Percentiles rank a stretch among this genome's conserved stretches.
Conservation (phyloP, 805 yeast genomes). For the Starmerella riodocensis region DNA sequence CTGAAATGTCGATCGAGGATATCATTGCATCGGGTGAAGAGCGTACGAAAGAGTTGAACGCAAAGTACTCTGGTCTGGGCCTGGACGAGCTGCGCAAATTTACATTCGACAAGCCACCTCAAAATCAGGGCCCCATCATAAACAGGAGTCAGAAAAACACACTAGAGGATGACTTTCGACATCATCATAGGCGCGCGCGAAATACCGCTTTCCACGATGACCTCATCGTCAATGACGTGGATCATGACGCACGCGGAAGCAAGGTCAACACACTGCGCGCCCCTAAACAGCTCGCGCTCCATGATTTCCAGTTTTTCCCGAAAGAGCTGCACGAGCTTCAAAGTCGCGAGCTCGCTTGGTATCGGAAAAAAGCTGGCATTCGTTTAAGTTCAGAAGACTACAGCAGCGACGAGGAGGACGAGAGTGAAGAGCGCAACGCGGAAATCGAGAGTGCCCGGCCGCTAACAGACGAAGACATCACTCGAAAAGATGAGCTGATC, state of each 20-base stretch:
- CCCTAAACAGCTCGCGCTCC: slow-evolving; percentile 67
- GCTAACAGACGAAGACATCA: slow-evolving; percentile 65
- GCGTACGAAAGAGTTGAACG: slow-evolving; percentile 65
- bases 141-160: slow-evolving; percentile 3
- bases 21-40: slow-evolving; percentile 70
- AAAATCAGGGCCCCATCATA: slow-evolving; percentile 11
- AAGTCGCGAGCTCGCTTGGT: slow-evolving; percentile 69
- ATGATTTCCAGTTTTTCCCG: slow-evolving; percentile 83
- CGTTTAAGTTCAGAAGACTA: slow-evolving; percentile 39
- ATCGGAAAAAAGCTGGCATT: slow-evolving; percentile 53
- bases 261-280: slow-evolving; percentile 50
- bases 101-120: slow-evolving; percentile 46
- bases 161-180: slow-evolving; percentile 19
- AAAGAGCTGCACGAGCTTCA: slow-evolving; percentile 55
- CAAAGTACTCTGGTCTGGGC: slow-evolving; percentile 71
- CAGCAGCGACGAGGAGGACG: slow-evolving; percentile 31
- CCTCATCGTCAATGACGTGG: slow-evolving; percentile 30
- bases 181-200: slow-evolving; percentile 35
- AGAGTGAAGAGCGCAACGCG: slow-evolving; percentile 37
- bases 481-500: slow-evolving; percentile 44
- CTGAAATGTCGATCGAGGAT: slow-evolving; percentile 53
- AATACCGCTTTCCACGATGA: slow-evolving; percentile 58
- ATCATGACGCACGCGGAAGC: slow-evolving; percentile 65
- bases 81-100: slow-evolving; percentile 87
- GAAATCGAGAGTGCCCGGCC: slow-evolving; percentile 60